Evolutionary conservation across 1,284 basidiomycete species (phyloP), one percentile per base, ranked within the genome.

Genomic region (Trametes pubescens): DNA sequence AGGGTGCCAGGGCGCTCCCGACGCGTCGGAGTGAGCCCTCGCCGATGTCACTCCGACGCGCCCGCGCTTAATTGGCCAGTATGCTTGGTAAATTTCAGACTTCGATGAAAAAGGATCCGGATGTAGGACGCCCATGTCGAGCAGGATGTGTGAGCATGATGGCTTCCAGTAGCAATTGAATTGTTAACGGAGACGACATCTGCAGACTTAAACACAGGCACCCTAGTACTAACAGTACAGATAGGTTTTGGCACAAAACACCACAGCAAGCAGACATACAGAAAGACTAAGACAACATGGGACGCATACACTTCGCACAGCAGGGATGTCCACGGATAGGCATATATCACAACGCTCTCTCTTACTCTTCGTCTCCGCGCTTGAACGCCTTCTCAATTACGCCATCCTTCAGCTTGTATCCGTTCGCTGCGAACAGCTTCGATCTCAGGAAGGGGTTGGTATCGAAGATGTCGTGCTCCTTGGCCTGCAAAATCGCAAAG

Each of bases 381-480:
- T 53, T 67, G 69, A 93, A 93, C 59, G 80, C 82, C 75, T 93
- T 93, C 74, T 91, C 88, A 59, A 93, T 90, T 40, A 82, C 78
- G 51, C 83, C 84, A 53, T 87, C 85, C 22, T 83, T 82, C 49
- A 90, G 73, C 69, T 85, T 89, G 80, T 99, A 99, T 2, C 96
- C 96, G 73, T 99, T 99, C 22, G 92, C 83, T n/a, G 80, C 73
- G 76, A 99, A 99, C 51, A 99, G 77, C 69, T 90, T 91, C 3
- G 92, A 95, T 35, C 83, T 85, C 67, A 98, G 78, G 87, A 98
- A 99, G 1, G 94, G 89, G 21, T 85, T 79, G 21, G 93, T 88
- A 74, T 99, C 96, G 73, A 91, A 98, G 61, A 99, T 96, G 67
- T 99, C 96, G 67, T 98, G 89, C 63, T 97, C 96, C 76, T 95